Base-by-base conservation (phyloP, 495 filamentous ascomycete genomes). In the Neurospora discreta region DNA sequence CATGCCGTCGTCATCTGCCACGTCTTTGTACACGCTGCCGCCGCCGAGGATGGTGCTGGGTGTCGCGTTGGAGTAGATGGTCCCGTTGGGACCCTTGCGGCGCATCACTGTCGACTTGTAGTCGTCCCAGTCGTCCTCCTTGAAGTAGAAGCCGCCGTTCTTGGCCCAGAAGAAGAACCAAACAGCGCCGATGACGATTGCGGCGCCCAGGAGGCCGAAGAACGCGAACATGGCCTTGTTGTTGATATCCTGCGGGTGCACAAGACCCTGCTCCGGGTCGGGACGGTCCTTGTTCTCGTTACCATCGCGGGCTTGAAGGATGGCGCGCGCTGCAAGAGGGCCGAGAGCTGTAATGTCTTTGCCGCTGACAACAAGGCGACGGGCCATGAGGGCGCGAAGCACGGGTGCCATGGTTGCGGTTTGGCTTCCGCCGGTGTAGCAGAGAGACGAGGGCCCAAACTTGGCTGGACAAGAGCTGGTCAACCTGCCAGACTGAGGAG, bases 111-210 rank as follows among this genome's bases (percentile, higher is more conserved):
- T 98, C 5, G 91, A 91, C 79, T 98, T 98, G 88, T 99, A 99
- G 74, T 99, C 95, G 1, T 97, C 94, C 95, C 95, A 99, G 81
- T 99, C 95, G 68, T 88, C 84, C 71, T 93, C 83, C 20, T 85
- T 86, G 86, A 92, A 99, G 71, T 90, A 81, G 83, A 98, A 98
- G 3, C 95, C 96, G 75, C 95, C 96, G 78, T 98, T 95, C 82
- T 91, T 93, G 70, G 94, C 93, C 91, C 91, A 96, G 87, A 98
- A 97, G 86, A 98, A 99, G 84, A 98, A 97, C 95, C 95, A 99
- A 73, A 98, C 92, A 26, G 82, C 85, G 0, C 85, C 88, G 26
- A 94, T 73, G 39, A 94, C 93, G 79, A 98, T 91, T 23, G 82
- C 88, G 3, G 88, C 90, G 39, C 93, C 93, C 70, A 98, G 85